Evolutionary conservation across 2,329 filamentous ascomycete genomes (phyloP), one percentile per base, ranked within the genome.

Genomic region (Arachnomyces sp.): DNA sequence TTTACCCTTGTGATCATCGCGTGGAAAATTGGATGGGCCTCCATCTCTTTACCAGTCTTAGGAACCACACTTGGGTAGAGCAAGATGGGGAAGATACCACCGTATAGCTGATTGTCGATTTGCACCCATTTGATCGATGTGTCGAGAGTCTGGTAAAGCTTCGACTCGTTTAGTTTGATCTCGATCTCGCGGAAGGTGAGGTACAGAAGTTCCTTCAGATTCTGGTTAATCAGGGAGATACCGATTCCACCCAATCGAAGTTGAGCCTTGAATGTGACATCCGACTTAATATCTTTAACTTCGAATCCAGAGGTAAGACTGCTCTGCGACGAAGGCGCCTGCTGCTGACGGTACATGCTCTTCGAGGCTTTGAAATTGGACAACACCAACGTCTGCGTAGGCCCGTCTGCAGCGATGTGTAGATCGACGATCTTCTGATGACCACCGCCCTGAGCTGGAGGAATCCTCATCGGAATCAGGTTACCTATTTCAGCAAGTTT

Each of bases 101-200:
- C 93, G 55, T 98, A 98, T 11, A 98, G 77, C 62, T 98, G 92
- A 53, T 98, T 98, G 64, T 98, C 92, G 52, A 98, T 85, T 63
- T 98, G 92, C 18, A 98, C 92, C 93, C 93, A 98, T 62, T 98
- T 96, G 59, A 96, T 82, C 0, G 87, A 85, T 37, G 92, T 71
- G 35, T 86, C 90, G 46, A 95, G 66, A 1, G 88, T 96, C 63
- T 98, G 92, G 57, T 94, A 94, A 12, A 95, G 70, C 13, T 81
- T 77, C n/a, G 92, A 96, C 55, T 98, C 92, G 41, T 81, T 87
- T 63, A 92, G 94, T 45, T 89, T 88, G 48, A 98, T 67, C 52
- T 92, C 82, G 17, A 96, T 84, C 46, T 94, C 90, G 37, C 90
- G 77, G 64, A 95, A 82, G 0, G 92, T 98, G 52, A 96, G 67